Evolutionary conservation across 805 yeast genomes (phyloP), one percentile per base, ranked within the genome.

Genomic region (Cyberlindnera amylophila): DNA sequence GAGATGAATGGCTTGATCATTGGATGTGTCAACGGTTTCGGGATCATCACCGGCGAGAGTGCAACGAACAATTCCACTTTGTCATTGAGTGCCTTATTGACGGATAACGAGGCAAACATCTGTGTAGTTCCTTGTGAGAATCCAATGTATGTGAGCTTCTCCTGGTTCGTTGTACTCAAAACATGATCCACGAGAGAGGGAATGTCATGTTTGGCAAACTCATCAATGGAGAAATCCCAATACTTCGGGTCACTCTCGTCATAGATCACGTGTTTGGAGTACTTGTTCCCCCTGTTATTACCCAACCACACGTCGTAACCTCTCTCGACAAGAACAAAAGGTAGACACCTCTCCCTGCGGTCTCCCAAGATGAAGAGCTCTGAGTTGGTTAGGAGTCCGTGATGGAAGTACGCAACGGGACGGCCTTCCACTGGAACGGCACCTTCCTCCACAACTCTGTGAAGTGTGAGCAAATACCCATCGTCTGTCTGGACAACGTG

Each of bases 271-370:
- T 60, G 63, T 19, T 45, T 65, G 21, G 95, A 82, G 67, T 91
- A 91, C 64, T 91, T 93, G 67, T 91, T 93, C 8, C 96, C 96
- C 42, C 96, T 71, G 58, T 86, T 88, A 62, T 87, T 88, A 2
- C 98, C 98, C 47, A 91, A 67, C 91, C 95, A 91, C 6, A 91
- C 97, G 59, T 91, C 99, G 62, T 81, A 91, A 3, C 97, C 97
- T 36, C 77, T 58, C 44, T 89, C 87, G 43, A 81, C 78, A 32
- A 91, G 70, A 6, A 77, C 65, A 59, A 83, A 82, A 0, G 98
- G 96, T 33, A 93, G 65, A 46, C 49, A 69, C 63, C 58, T 70
- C 47, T 49, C 63, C 41, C 32, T 56, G 49, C 57, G 70, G 65
- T 59, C 78, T 51, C 87, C 87, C 74, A 30, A 32, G 9, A 57